Evolutionary conservation across 768 basidiomycete genomes (phyloP), one percentile per base, ranked within the genome.

Genomic region (Lentinula lateritia): DNA sequence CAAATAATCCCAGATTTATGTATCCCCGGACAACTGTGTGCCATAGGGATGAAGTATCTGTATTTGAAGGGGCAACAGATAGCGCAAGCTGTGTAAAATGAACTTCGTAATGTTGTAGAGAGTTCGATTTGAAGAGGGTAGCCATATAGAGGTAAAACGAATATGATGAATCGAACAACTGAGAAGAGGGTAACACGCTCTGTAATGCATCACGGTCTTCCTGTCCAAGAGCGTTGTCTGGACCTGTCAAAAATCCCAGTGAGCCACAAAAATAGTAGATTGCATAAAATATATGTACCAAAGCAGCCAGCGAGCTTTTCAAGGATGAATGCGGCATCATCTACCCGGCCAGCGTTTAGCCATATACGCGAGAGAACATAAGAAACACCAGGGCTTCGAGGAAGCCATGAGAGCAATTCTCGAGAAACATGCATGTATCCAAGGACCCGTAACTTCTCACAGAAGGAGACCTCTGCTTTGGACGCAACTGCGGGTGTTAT

Each of bases 41-140:
- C 94, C 95, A 96, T 23, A 98, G 72, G n/a, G 86, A 79, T 50
- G 83, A 78, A 9, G 83, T 85, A 64, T 88, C 83, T 16, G 73
- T 72, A 18, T 76, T 80, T 35, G 73, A 65, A 18, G 82, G 78
- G 6, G 85, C 85, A 55, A 82, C 81, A n/a, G 89, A 87, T 62
- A 97, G 80, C 9, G 95, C 93, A 38, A 93, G 77, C 65, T 88
- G 85, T 52, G 89, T 83, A 70, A 96, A 98, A 23, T 74, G 71
- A 36, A 91, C 84, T 66, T 93, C 88, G 35, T 89, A 78, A 23
- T 76, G 76, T 35, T 86, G 77, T 56, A 83, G 72, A 36, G 74
- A 76, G 23, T 76, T 77, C 52, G 80, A 74, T 66, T 86, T 89
- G 77, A 93, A 97, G 9, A 95, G 74, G n/a, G 80, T 73, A 16